These are phyloP conservation scores for Knoxdaviesia proteae DNA, from an alignment of 2,329 filamentous ascomycete species.

Conservation along the genomic window DNA sequence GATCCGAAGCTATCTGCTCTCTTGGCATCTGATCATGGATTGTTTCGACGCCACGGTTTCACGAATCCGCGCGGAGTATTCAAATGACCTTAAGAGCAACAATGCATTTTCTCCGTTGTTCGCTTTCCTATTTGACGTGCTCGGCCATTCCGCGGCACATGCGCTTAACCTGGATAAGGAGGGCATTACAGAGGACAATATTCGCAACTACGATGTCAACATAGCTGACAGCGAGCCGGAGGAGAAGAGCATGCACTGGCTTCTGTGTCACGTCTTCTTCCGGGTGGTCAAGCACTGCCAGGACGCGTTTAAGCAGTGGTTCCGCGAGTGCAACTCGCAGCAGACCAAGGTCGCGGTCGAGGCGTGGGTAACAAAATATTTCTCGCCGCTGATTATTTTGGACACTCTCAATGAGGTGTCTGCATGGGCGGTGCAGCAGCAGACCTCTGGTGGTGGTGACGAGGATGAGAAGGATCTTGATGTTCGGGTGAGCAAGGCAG, in stretches of 20 bases:
- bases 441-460: slow-evolving; percentile 15
- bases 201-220: slow-evolving; percentile 30
- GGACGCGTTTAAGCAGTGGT: slow-evolving; percentile 66
- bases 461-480: slow-evolving; percentile 33
- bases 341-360: slow-evolving; percentile 66
- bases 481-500: slow-evolving; percentile 51
- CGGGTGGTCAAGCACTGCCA: slow-evolving; percentile 57
- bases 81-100: slow-evolving; percentile 55
- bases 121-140: slow-evolving; percentile 63
- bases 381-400: slow-evolving; percentile 49
- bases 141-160: slow-evolving; percentile 57
- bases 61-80: slow-evolving; percentile 66
- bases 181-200: slow-evolving; percentile 35
- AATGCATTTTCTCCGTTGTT: slow-evolving; percentile 49
- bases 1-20: slow-evolving; percentile 63
- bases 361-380: slow-evolving; percentile 66
- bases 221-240: slow-evolving; percentile 34
- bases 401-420: slow-evolving; percentile 46
- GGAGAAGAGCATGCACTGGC: slow-evolving; percentile 60
- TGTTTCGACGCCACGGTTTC: slow-evolving; percentile 60
- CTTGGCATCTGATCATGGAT: slow-evolving; percentile 81
- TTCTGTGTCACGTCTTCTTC: slow-evolving; percentile 74
- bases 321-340: slow-evolving; percentile 57
- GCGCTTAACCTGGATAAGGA: slow-evolving; percentile 54
- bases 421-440: slow-evolving; percentile 40